Percentiles rank a stretch among this genome's conserved stretches.
Evolutionary conservation across 148 eudicot species (phyloP).

Genomic region (Pouteria glomerata): DNA sequence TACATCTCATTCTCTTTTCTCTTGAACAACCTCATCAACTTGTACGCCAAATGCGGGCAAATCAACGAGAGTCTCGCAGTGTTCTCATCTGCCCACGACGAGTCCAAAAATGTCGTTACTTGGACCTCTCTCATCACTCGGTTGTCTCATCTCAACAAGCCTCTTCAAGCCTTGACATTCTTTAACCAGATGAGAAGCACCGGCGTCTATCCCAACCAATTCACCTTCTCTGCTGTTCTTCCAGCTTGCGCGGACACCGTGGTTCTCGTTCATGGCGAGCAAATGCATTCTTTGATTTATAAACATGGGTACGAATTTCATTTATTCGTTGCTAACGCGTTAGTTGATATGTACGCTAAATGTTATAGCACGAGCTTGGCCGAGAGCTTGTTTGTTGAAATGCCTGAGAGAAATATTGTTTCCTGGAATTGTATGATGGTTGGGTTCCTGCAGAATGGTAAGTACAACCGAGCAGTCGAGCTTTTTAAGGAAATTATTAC

Average conservation of each 20-base stretch:
- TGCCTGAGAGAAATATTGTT: constrained; percentile 12
- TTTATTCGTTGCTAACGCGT: constrained; percentile 44
- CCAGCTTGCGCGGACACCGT: constrained; percentile 32
- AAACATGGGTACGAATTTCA: constrained; percentile 39
- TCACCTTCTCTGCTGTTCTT: constrained; percentile 47
- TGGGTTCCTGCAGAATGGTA: constrained; percentile 29
- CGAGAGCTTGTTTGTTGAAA: constrained; percentile 7
- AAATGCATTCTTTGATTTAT: constrained; percentile 38
- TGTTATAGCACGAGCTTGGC: constrained; percentile 26
- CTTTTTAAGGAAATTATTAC: constrained; percentile 26
- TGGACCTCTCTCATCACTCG: constrained; percentile 51
- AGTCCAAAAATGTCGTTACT: constrained; percentile 31
- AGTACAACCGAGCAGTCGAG: constrained; percentile 21
- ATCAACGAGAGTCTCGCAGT: constrained; percentile 22
- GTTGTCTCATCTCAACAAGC: constrained; percentile 22
- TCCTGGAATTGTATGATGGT: constrained; percentile 27
- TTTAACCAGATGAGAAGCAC: constrained; percentile 39
- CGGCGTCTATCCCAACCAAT: constrained; percentile 39
- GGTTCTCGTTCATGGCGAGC: constrained; percentile 30
- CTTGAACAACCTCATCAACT: constrained; percentile 36
- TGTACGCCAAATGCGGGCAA: constrained; percentile 44
- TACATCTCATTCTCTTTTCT: constrained; percentile 33
- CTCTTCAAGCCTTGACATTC: constrained; percentile 25
- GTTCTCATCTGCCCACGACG: constrained; percentile 30
- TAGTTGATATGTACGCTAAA: constrained; percentile 52